Evolutionary conservation across 2,329 filamentous ascomycete genomes (phyloP), one percentile per base, ranked within the genome.

Genomic region (Botrytis deweyae): DNA sequence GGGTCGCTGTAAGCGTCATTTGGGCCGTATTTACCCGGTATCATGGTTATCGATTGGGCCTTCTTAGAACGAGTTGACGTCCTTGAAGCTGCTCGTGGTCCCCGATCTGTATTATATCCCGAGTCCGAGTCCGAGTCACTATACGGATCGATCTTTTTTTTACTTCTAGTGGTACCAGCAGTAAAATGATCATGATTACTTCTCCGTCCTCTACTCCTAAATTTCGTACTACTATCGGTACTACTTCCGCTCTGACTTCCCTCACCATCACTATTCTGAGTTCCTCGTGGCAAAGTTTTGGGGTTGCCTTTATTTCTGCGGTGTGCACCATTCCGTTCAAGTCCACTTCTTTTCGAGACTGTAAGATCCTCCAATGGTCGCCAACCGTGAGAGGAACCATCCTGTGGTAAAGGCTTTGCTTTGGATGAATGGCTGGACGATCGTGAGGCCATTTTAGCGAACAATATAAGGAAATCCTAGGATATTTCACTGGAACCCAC

Each of bases 381-480:
- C 49, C 4, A 4, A n/a, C 25, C 12, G 12, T 1, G n/a, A n/a
- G 10, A n/a, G 10, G 22, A 3, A 52, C 49, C 25, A 0, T 16
- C 12, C 20, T 12, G 33, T 40, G 33, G 22, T 25, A 38, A 1
- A 38, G 25, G 10, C 2, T 1, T 9, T 10, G 46, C 14, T 14
- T 12, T n/a, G 25, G 4, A n/a, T 52, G 25, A n/a, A 14, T 25
- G 0, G 12, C 49, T 2, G 49, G 49, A 52, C 49, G 10, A 4
- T 3, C 6, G 49, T 55, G 12, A 5, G 7, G 46, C 14, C 25
- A 67, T 67, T 36, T 22, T 22, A 29, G 65, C 8, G 4, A 29
- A n/a, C 9, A 20, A 20, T 29, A 12, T 29, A 20, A 40, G 4
- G 3, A 12, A 1, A n/a, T 14, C 20, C 36, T 6, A 0, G 5